Percentiles rank a stretch among this genome's conserved stretches.
phyloP scores from a whole-genome alignment of 805 yeast species.

The Lipomyces lipofer region DNA sequence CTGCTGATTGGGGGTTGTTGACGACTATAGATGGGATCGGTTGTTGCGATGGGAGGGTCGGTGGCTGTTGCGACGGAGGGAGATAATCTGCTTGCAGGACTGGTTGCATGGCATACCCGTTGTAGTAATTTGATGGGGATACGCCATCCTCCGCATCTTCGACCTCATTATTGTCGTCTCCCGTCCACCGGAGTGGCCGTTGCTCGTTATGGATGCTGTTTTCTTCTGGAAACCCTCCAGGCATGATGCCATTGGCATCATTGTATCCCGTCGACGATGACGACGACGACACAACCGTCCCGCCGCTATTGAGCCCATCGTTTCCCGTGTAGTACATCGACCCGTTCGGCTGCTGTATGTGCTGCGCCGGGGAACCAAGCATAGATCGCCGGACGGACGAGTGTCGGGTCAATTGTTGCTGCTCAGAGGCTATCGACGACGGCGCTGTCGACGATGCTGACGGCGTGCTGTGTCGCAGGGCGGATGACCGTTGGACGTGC shows the following conservation, averaged over 20 bases:
- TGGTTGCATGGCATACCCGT: not conserved
- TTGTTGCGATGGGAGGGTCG: not conserved
- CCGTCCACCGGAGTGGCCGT: not conserved
- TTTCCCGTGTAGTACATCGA: not conserved
- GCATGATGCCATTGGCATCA: constrained; percentile 4
- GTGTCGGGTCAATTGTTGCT: not conserved
- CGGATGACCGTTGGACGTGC: not conserved
- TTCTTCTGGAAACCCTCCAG: constrained; percentile 13
- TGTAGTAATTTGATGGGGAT: not conserved
- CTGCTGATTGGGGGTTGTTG: not conserved
- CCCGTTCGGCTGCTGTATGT: not conserved
- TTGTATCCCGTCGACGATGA: constrained; percentile 3
- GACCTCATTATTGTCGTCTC: not conserved
- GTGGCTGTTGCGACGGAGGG: not conserved
- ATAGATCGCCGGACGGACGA: not conserved
- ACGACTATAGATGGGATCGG: not conserved
- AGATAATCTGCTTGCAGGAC: not conserved
- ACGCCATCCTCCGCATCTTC: not conserved
- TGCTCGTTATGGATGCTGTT: not conserved
- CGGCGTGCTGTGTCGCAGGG: not conserved
- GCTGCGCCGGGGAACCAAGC: not conserved
- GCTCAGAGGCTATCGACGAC: not conserved
- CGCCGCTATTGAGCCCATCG: constrained; percentile 2
- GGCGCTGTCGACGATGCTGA: not conserved
- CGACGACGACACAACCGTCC: constrained; percentile 1